phyloP scores from a whole-genome alignment of 208 protist genomes.

The Crithidia fasciculata region DNA sequence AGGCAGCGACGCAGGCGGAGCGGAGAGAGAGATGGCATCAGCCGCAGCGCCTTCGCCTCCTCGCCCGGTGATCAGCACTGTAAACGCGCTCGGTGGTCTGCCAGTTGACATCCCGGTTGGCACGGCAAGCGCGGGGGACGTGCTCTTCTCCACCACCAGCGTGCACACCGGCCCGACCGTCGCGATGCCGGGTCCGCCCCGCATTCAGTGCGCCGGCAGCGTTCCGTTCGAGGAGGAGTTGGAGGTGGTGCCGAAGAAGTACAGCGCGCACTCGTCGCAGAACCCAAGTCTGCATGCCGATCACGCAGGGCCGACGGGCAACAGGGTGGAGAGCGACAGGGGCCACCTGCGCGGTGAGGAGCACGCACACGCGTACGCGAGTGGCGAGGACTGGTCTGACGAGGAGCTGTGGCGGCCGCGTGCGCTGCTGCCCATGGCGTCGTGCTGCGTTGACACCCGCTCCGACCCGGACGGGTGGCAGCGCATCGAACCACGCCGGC shows the following conservation, averaged over 20 bases:
- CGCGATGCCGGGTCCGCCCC: neutral
- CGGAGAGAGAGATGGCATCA: too few relatives aligned
- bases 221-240: conserved; percentile 19
- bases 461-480: conserved; percentile 58
- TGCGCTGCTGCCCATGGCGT: conserved; percentile 22
- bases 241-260: conserved; percentile 20
- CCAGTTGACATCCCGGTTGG: neutral
- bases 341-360: conserved; percentile 13
- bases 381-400: conserved; percentile 16
- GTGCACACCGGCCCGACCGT: neutral
- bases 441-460: conserved; percentile 56
- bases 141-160: conserved; percentile 7
- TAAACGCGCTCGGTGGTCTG: neutral
- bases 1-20: neutral
- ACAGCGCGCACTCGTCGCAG: conserved; percentile 6
- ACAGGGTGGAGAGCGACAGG: conserved; percentile 12
- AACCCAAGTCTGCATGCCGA: neutral
- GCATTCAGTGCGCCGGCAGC: conserved; percentile 1
- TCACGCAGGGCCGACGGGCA: neutral
- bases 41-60: neutral
- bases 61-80: neutral
- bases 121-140: conserved; percentile 4
- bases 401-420: conserved; percentile 4
- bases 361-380: conserved; percentile 1
- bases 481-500: conserved; percentile 43